Conservation (phyloP, 768 basidiomycete species). For the Phlebiopsis gigantea region DNA sequence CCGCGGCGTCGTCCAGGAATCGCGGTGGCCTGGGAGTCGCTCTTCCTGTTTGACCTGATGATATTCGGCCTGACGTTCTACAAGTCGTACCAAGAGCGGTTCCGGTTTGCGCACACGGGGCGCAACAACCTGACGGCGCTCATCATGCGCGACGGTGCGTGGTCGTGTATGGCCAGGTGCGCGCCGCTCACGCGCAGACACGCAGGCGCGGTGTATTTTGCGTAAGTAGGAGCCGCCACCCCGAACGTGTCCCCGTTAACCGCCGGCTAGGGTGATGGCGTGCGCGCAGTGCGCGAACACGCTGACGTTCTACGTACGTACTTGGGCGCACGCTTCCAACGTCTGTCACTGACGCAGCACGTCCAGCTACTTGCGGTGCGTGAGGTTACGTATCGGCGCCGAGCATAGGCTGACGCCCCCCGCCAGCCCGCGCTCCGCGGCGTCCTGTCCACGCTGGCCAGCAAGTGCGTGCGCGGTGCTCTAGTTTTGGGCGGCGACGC, state of each 20-base stretch:
- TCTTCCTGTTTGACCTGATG: conserved; percentile 44
- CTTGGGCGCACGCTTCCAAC: background rate
- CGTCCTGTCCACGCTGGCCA: conserved; percentile 44
- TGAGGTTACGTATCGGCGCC: background rate
- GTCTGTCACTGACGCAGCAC: background rate
- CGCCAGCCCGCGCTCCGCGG: conserved; percentile 40
- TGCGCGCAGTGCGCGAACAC: conserved; percentile 45
- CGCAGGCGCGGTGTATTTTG: conserved; percentile 52
- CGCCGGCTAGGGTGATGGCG: conserved; percentile 42
- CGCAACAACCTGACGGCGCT: conserved; percentile 32
- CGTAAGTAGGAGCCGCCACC: conserved; percentile 27
- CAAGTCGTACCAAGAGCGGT: conserved; percentile 35
- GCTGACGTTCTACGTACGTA: conserved; percentile 32
- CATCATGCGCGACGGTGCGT: conserved; percentile 44
- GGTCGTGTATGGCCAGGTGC: conserved; percentile 25
- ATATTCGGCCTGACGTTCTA: conserved; percentile 42
- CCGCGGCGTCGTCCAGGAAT: conserved; percentile 18
- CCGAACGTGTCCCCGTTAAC: background rate
- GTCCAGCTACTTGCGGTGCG: conserved; percentile 9
- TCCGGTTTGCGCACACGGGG: background rate
- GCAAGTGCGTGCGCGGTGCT: conserved; percentile 31
- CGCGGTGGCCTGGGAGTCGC: conserved; percentile 43
- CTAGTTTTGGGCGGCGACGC: background rate
- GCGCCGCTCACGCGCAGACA: background rate
- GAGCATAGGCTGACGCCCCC: background rate